Base-by-base conservation (phyloP, 345 rosid species). In the Sonneratia caseolaris region DNA sequence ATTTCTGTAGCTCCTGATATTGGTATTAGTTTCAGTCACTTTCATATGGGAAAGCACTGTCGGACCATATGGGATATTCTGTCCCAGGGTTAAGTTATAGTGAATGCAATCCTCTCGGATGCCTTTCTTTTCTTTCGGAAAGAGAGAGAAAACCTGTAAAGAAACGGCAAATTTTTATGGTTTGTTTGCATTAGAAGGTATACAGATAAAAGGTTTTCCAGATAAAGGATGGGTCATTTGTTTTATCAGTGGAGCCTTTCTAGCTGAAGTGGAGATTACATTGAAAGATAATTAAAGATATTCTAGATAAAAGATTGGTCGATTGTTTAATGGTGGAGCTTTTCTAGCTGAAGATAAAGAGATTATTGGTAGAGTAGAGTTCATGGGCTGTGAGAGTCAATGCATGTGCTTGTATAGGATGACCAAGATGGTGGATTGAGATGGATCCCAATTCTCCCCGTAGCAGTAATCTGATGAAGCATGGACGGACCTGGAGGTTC, bases 371-470 rank as follows among this genome's bases (percentile, higher is more conserved):
- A 7, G 12, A 22, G 51, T 22, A 22, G 12, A 67, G 48, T 4
- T 1, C 48, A 67, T 40, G n/a, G 48, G 42, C 15, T 19, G 45
- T 38, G 11, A n/a, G 42, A 67, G 64, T 57, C 69, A 21, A 6
- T 14, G 32, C 69, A 67, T 67, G 49, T 19, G 69, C 49, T 67
- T 6, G 22, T 22, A 67, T 10, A 22, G 45, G 45, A 67, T 66
- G 51, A 13, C 47, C 38, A 71, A 36, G 14, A 22, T 71, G 68
- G 55, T 27, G 57, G 73, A 48, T 42, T 18, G n/a, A 53, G 73
- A 59, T 59, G 67, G 55, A 59, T 22, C 65, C 37, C 5, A 16
- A 10, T 61, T 6, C 16, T 19, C 66, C 13, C 36, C 22, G 45
- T 68, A 45, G 42, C 27, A 71, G 53, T 59, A 13, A 71, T 12